phyloP scores from a whole-genome alignment of 257 asterid species.

The Eucommia ulmoides region DNA sequence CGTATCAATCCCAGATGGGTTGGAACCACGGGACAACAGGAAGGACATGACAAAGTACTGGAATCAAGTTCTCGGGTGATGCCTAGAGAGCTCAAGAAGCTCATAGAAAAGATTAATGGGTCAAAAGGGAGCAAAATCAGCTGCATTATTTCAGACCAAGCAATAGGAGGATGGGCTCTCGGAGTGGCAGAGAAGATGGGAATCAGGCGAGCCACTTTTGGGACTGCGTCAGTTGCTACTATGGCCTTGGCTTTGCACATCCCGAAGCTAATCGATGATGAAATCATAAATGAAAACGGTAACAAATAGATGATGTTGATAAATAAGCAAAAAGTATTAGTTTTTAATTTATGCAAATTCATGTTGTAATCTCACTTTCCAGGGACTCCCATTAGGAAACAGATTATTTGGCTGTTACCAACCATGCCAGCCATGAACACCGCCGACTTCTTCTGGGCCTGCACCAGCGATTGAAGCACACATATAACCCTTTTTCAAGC shows the following conservation, averaged over 20 bases:
- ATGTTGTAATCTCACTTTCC: too few species aligned
- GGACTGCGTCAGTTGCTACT: constrained; percentile 25
- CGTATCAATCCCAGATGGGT: constrained; percentile 55
- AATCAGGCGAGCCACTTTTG: constrained; percentile 31
- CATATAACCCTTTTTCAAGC: constrained; percentile 16
- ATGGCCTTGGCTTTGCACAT: constrained; percentile 18
- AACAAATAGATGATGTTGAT: too few species aligned
- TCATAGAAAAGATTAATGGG: constrained; percentile 20
- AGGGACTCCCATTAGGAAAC: constrained; percentile 15
- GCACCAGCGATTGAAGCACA: background rate
- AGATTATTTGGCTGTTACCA: constrained; percentile 13
- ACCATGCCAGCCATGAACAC: constrained; percentile 31
- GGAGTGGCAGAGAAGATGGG: constrained; percentile 32
- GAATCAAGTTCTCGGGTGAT: constrained; percentile 17
- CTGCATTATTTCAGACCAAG: constrained; percentile 35
- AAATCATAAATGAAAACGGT: constrained; percentile 36
- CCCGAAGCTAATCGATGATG: constrained; percentile 32
- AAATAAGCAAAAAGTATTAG: too few species aligned
- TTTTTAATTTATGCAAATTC: too few species aligned
- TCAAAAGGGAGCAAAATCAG: constrained; percentile 18
- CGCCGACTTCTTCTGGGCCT: constrained; percentile 19
- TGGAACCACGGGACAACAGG: constrained; percentile 46
- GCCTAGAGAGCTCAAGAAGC: constrained; percentile 36
- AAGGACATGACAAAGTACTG: constrained; percentile 22
- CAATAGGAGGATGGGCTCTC: constrained; percentile 33